Evolutionary conservation across 2,329 filamentous ascomycete species (phyloP), one percentile per base, ranked within the genome.

Genomic region (Cryphonectria nitschkei): DNA sequence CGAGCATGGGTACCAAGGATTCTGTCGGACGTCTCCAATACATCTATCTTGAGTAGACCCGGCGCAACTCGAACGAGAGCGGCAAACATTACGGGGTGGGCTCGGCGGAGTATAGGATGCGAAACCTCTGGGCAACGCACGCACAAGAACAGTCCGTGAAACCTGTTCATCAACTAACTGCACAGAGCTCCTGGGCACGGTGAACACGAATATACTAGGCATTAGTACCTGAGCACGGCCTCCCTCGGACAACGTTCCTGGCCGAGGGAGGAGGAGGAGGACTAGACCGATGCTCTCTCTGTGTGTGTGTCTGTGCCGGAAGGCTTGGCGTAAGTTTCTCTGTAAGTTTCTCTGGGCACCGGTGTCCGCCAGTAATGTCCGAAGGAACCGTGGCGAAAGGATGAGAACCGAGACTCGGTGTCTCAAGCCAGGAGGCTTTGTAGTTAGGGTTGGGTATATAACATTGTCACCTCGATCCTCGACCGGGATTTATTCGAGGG

Each of bases 341-440:
- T 50, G 61, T n/a, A 64, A 26, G 61, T 22, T 54, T 39, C 52
- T 39, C 63, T 50, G 46, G 52, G 66, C 67, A 43, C 70, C 68
- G 70, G 68, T 34, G 22, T 72, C 68, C 65, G 69, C 70, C 70
- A 72, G 70, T 65, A 70, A 70, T 72, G 70, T 72, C 70, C 70
- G 70, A 22, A 65, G 32, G 63, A 56, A 56, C 68, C 64, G 61
- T 58, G 52, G 58, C 22, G 29, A 26, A 52, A 7, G 46, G 6
- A 8, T n/a, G 46, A 29, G 39, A 50, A 37, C 65, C 39, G 29
- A 34, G 32, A 41, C 39, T 26, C 46, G 65, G 26, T 39, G 34
- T n/a, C 58, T 14, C 29, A 8, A 41, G 46, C 52, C 46, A 64
- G 52, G 50, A 54, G 62, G 32, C 39, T 22, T 16, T 34, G 60